Evolutionary conservation across 768 basidiomycete genomes (phyloP), one percentile per base, ranked within the genome.

Genomic region (Clavaria fumosa): DNA sequence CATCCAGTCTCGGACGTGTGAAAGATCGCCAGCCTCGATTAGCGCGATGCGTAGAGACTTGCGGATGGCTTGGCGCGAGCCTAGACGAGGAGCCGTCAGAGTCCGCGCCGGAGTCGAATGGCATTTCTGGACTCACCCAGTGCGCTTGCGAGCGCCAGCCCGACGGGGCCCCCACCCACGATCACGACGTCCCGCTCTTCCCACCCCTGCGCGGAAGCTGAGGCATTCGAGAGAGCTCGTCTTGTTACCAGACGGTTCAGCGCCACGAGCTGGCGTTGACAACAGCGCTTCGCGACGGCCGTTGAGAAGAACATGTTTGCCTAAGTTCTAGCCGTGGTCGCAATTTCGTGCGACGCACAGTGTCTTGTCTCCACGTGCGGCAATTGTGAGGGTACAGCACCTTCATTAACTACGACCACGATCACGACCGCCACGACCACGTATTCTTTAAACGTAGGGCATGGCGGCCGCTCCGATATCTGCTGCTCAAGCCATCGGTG

Each of bases 101-200:
- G 27, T 22, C 23, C 6, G 7, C n/a, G 24, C 4, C 15, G 21
- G n/a, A 18, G 35, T 22, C 19, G 22, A 24, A 26, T 28, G n/a
- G 18, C 42, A 37, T 34, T 18, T 37, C 12, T 7, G 19, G 19
- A 55, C 70, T 42, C 52, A 93, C 91, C 70, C 5, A 99, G 64
- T 23, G 88, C 85, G 50, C 74, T 75, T 3, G 89, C 90, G 23
- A 99, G 61, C 9, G 90, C 82, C 27, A 99, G 67, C 3, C 95
- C 95, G 3, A 73, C 85, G 18, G 88, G 90, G 2, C 91, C 93
- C 19, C 86, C 95, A 12, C 95, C 93, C 18, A 97, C 85, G 47
- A 97, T 83, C 15, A 93, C 84, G 23, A 97, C 67, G 53, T 97
- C 95, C 45, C 70, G 77, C 4, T 30, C 35, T 31, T 36, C 17